Base-by-base conservation (phyloP, 2,329 filamentous ascomycete species). In the Claviceps quebecensis region DNA sequence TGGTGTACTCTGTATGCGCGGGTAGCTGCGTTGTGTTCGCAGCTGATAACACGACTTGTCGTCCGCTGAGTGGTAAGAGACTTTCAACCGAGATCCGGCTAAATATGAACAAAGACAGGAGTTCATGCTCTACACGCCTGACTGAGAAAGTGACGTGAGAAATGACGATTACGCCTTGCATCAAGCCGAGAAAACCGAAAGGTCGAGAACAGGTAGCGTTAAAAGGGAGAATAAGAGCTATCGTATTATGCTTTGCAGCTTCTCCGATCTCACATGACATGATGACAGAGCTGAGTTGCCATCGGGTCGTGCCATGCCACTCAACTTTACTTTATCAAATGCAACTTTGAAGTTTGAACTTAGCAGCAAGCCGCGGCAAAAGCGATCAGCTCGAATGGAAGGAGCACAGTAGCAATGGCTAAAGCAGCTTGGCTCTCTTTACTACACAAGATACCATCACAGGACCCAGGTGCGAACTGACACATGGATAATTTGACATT, bases 301-400 rank as follows among this genome's bases (percentile, higher is more conserved):
- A 47, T 60, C 57, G 58, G 70, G 68, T 22, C 58, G 60, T 23
- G 58, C 59, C 55, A 52, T 49, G 58, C 59, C 55, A 52, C 48
- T 36, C 52, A 43, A 41, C 57, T 70, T 73, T 58, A 4, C 11
- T 34, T 68, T 71, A 64, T 73, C 69, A 11, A 73, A 57, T 51
- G 70, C 63, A 49, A 69, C 59, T 57, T 76, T 70, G 54, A 70
- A 72, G 19, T 2, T 19, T 70, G 63, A 49, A 69, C 59, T 57
- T 76, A 70, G 54, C 70, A 72, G 16, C 63, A 70, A 2, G 72
- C 71, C 22, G 73, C 60, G 2, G 62, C 71, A 43, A 83, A 57
- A 2, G 74, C 67, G 16, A 72, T 57, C 3, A 72, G 64, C 65
- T 83, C 72, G 43, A 83, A 61, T 11, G 78, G 78, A 34, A 83